A percentile compares a stretch with the other conserved stretches of the same genome.
Conservation (phyloP, 805 yeast species). For the Metschnikowia matae region DNA sequence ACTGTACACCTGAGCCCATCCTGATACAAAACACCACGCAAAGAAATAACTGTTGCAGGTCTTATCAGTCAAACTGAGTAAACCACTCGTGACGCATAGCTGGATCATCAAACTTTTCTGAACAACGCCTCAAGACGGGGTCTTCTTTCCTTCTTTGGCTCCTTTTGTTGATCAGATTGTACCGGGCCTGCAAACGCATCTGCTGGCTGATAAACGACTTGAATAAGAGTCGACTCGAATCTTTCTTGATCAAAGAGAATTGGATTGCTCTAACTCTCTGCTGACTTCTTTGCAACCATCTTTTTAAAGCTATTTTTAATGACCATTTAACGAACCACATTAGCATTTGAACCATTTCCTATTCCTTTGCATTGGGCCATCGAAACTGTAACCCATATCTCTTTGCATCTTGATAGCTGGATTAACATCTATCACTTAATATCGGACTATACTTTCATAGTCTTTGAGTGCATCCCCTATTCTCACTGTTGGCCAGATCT, state of each 20-base stretch:
- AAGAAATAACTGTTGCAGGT: neutral
- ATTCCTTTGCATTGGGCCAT: constrained; percentile 1
- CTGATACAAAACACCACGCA: constrained; percentile 2
- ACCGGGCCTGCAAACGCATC: constrained; percentile 1
- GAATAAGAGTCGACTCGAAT: neutral
- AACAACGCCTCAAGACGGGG: neutral
- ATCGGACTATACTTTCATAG: neutral
- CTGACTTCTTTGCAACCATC: neutral
- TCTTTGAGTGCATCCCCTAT: neutral
- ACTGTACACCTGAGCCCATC: neutral
- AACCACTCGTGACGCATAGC: neutral
- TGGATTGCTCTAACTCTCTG: neutral
- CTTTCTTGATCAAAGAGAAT: neutral
- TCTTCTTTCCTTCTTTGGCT: neutral
- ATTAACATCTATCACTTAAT: neutral
- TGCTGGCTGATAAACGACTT: neutral
- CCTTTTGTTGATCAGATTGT: constrained; percentile 1
- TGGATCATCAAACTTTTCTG: neutral
- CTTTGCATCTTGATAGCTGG: neutral
- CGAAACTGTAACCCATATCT: neutral
- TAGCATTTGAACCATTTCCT: constrained; percentile 3
- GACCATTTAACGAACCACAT: constrained; percentile 3
- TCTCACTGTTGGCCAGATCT: neutral
- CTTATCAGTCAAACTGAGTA: neutral
- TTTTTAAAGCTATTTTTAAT: constrained; percentile 2